A percentile compares a stretch with the other conserved stretches of the same genome.
Evolutionary conservation across 176 grass and related monocot genomes (phyloP).

Genomic region (Neostapfia colusana): DNA sequence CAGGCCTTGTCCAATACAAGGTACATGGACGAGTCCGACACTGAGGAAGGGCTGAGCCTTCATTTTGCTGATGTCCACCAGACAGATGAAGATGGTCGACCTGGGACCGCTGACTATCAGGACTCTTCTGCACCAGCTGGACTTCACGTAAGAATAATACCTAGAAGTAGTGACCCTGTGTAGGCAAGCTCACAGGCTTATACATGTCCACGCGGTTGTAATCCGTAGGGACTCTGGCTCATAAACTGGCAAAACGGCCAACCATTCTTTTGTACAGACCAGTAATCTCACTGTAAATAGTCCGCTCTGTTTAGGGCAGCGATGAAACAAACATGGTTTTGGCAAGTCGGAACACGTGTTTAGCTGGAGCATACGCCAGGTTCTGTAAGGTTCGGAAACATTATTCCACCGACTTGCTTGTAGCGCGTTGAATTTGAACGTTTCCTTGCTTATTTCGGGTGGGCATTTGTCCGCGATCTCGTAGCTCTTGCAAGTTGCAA

Average conservation of each 20-base stretch:
- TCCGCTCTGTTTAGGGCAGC: slow-evolving; percentile 1
- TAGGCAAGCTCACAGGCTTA: slow-evolving; percentile 37
- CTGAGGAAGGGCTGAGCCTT: slow-evolving; percentile 57
- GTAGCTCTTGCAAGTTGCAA: neutral
- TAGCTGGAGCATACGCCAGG: neutral
- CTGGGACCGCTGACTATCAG: slow-evolving; percentile 26
- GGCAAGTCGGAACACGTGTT: neutral
- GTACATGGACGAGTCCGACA: slow-evolving; percentile 67
- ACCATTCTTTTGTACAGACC: slow-evolving; percentile 56
- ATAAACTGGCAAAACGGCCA: slow-evolving; percentile 43
- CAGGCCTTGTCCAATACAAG: slow-evolving; percentile 55
- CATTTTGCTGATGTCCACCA: slow-evolving; percentile 58
- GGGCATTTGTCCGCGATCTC: too few relatives aligned
- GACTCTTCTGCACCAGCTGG: slow-evolving; percentile 23
- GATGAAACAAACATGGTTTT: slow-evolving; percentile 51
- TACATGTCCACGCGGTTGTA: slow-evolving; percentile 23
- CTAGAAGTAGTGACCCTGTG: slow-evolving; percentile 92
- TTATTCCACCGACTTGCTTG: neutral
- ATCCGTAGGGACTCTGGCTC: neutral
- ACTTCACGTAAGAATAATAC: slow-evolving; percentile 88
- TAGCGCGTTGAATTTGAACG: neutral
- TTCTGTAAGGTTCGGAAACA: too few relatives aligned
- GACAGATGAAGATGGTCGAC: slow-evolving; percentile 39
- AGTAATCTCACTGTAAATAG: slow-evolving; percentile 39
- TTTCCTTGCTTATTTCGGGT: neutral